Evolutionary conservation across 148 eudicot genomes (phyloP).

Genomic region (Camellia lanceoleosa): DNA sequence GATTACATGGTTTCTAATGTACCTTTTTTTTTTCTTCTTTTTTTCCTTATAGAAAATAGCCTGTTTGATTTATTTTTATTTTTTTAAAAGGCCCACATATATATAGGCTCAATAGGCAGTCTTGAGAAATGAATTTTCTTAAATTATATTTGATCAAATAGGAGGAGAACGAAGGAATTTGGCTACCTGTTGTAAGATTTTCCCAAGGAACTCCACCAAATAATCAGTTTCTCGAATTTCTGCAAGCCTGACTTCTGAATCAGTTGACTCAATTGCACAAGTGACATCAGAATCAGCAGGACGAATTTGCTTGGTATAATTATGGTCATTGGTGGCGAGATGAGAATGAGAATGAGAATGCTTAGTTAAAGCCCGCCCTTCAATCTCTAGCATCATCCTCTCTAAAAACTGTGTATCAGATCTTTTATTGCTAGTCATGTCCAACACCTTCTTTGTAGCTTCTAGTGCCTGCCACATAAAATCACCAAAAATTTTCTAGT

Average conservation of each 20-base stretch:
- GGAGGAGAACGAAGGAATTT: background rate
- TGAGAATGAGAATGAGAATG: constrained; percentile 17
- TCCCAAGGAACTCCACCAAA: constrained; percentile 72
- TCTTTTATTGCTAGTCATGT: constrained; percentile 61
- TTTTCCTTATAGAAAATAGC: too few species aligned
- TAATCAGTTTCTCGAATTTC: constrained; percentile 49
- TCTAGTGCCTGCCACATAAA: constrained; percentile 58
- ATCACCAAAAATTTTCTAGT: background rate
- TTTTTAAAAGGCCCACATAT: too few species aligned
- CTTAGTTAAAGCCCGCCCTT: constrained; percentile 37
- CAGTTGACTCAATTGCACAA: constrained; percentile 16
- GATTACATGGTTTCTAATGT: too few species aligned
- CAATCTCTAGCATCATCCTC: constrained; percentile 69
- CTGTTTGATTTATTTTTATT: too few species aligned
- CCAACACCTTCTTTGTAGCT: constrained; percentile 70
- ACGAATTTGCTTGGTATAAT: constrained; percentile 14
- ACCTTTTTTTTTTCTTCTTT: too few species aligned
- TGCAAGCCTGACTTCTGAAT: constrained; percentile 27
- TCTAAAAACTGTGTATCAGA: constrained; percentile 59
- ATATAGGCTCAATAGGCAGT: too few species aligned
- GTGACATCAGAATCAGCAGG: constrained; percentile 14
- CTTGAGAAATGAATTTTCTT: too few species aligned
- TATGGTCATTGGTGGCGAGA: constrained; percentile 13
- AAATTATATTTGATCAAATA: background rate
- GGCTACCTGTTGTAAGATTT: constrained; percentile 63